Conservation (phyloP, 371 early-diverging fungal species). For the Mortierella sp. region DNA sequence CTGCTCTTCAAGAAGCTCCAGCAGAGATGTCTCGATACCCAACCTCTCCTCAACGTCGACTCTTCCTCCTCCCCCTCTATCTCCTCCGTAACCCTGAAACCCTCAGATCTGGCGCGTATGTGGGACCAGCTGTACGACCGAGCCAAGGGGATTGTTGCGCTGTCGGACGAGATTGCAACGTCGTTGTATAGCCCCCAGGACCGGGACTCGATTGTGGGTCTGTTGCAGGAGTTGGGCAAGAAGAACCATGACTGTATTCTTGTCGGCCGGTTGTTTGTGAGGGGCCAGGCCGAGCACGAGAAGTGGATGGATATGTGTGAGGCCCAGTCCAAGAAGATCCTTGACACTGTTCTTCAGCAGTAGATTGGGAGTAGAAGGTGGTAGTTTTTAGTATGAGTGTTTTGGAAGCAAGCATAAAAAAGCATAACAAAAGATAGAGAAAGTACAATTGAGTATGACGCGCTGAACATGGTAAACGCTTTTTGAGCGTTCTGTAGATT, state of each 20-base stretch:
- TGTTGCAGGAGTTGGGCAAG: slow-evolving; percentile 36
- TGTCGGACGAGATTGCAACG: slow-evolving; percentile 53
- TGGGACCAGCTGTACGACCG: slow-evolving; percentile 54
- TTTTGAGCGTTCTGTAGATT: no score
- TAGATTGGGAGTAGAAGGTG: neutral
- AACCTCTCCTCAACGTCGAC: slow-evolving; percentile 8
- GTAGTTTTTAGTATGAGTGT: neutral
- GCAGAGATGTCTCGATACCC: slow-evolving; percentile 51
- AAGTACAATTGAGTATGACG: no score
- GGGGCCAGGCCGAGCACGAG: slow-evolving; percentile 52
- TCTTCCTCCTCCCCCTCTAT: slow-evolving; percentile 7
- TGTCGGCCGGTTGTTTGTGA: slow-evolving; percentile 51
- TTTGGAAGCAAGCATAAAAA: neutral
- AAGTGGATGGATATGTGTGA: slow-evolving; percentile 57
- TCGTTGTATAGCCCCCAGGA: slow-evolving; percentile 54
- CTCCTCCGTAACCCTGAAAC: slow-evolving; percentile 14
- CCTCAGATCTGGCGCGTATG: slow-evolving; percentile 51
- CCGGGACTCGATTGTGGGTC: slow-evolving; percentile 17
- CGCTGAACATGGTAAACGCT: no score
- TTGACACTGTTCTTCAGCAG: slow-evolving; percentile 26
- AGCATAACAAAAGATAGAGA: no score
- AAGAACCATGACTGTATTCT: slow-evolving; percentile 50
- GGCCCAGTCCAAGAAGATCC: slow-evolving; percentile 49
- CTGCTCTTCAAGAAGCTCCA: slow-evolving; percentile 54
- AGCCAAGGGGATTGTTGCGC: slow-evolving; percentile 38